Evolutionary conservation across 1,284 basidiomycete species (phyloP).

Genomic region (Melampsora abietis-canadensis): DNA sequence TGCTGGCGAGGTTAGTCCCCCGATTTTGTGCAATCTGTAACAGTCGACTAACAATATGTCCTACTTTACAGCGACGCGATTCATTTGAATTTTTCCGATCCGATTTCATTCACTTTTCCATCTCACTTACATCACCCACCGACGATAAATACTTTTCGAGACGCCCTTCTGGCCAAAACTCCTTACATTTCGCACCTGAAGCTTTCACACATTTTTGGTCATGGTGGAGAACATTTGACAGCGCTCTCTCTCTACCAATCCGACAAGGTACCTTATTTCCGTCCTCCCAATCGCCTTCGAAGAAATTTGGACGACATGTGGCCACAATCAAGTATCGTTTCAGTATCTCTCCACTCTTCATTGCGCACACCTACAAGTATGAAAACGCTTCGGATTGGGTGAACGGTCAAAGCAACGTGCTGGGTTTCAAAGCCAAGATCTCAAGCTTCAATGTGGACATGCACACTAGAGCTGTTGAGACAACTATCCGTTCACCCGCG

Average conservation of each 20-base stretch:
- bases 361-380: constrained; percentile 84
- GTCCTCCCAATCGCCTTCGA: constrained; percentile 66
- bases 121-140: constrained; percentile 68
- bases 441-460: constrained; percentile 81
- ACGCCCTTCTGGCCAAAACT: constrained; percentile 60
- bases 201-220: constrained; percentile 85
- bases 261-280: constrained; percentile 81
- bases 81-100: constrained; percentile 87
- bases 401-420: constrained; percentile 70
- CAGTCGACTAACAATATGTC: constrained; percentile 16
- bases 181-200: constrained; percentile 80
- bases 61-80: constrained; percentile 59
- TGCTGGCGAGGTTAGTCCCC: constrained; percentile 50
- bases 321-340: constrained; percentile 92
- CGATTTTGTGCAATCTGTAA: not conserved
- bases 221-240: constrained; percentile 85
- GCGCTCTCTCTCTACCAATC: constrained; percentile 75
- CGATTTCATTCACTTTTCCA: constrained; percentile 87
- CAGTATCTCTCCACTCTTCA: constrained; percentile 70
- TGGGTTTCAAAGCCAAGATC: constrained; percentile 79
- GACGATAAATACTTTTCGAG: constrained; percentile 35
- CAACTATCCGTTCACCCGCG: constrained; percentile 54
- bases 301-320: constrained; percentile 83
- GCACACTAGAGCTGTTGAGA: constrained; percentile 86
- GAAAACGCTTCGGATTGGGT: constrained; percentile 71